Conservation (phyloP, 2,329 filamentous ascomycete genomes). For the Amesomyces nigricolor region DNA sequence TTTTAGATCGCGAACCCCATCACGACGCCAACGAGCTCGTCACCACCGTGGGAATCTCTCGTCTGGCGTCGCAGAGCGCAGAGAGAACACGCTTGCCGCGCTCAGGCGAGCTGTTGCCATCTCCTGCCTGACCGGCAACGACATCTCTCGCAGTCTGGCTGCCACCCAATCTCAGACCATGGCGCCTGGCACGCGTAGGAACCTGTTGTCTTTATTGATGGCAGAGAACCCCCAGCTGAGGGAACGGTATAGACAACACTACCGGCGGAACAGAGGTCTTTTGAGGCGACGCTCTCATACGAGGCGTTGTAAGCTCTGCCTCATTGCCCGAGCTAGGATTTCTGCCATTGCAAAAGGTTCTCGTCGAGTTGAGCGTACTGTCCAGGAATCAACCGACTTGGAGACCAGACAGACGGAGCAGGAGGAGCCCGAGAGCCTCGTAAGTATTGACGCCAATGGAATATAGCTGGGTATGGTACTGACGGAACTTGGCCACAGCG, state of each 20-base stretch:
- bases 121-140: not conserved
- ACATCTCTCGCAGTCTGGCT: conserved; percentile 1
- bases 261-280: not conserved
- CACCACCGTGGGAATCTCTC: not conserved
- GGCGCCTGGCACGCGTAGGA: too few species aligned
- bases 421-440: not conserved
- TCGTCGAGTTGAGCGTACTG: not conserved
- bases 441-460: not conserved
- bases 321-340: not conserved
- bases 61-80: not conserved
- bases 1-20: not conserved
- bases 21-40: not conserved
- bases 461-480: not conserved
- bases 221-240: too few species aligned
- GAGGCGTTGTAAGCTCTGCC: not conserved
- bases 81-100: not conserved
- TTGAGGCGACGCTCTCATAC: not conserved
- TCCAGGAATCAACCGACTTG: not conserved
- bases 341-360: not conserved
- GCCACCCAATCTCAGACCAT: conserved; percentile 1
- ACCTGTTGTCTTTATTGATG: too few species aligned
- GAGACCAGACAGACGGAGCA: not conserved
- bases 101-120: not conserved
- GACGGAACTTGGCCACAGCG: not conserved
- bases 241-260: too few species aligned